Base-by-base conservation (phyloP, 768 basidiomycete species). In the Amyloporia xantha region DNA sequence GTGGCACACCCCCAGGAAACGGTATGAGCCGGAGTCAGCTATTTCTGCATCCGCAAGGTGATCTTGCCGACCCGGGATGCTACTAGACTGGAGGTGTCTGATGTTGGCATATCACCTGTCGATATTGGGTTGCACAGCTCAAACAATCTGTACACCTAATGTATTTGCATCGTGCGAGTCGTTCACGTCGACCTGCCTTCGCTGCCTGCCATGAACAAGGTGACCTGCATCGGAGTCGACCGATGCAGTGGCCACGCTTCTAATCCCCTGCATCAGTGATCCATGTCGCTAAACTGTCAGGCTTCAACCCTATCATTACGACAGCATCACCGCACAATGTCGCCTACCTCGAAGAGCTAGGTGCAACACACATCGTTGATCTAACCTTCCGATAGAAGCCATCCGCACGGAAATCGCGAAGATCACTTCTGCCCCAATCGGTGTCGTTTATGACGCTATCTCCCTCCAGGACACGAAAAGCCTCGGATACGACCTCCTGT, bases 261-360 rank as follows among this genome's bases (percentile, higher is more conserved):
- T 30, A 19, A 39, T 19, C 38, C 9, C 20, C 38, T 6, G 9
- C 38, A 19, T 13, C 51, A 61, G 58, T 52, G 5, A 60, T 65
- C 26, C 63, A 65, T 48, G 23, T 62, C 1, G 63, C 62, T 13
- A 59, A 55, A 28, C 50, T 62, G 4, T 56, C 60, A 12, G 56
- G 59, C 2, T 63, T 61, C 54, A 41, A 49, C 10, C 63, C 63
- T 20, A 63, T 65, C 47, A 63, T 65, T 47, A 52, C 58, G 1
- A 61, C 61, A 13, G 60, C 60, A n/a, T 64, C 63, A 3, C 38
- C 43, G 27, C 58, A 53, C 47, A 59, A 64, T 47, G 24, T 7
- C 6, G 45, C 28, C 12, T 48, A 45, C 21, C 54, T 55, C 37
- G 50, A 21, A 11, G 45, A 53, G 1, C 49, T 59, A 37, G 60